Percentiles rank a stretch among this genome's conserved stretches.
Evolutionary conservation across 208 protist genomes (phyloP).

Genomic region (Kentomonas sorsogonicus): DNA sequence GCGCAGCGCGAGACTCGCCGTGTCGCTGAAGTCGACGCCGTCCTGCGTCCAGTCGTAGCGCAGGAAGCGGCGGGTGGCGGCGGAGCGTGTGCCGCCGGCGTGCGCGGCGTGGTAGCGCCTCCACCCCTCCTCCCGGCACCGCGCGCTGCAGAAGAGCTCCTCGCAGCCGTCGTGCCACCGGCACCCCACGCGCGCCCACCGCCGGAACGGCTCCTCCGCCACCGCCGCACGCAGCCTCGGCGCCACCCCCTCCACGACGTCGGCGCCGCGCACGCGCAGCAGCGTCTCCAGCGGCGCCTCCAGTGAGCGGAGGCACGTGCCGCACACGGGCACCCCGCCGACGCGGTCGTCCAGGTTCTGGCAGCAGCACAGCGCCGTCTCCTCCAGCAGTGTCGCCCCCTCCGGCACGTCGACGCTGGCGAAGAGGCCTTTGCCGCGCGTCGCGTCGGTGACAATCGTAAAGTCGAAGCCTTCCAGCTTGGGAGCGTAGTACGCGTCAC

Average conservation of each 20-base stretch:
- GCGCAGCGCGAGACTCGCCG: constrained; percentile 47
- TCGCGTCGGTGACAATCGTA: constrained; percentile 34
- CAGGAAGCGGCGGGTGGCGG: constrained; percentile 29
- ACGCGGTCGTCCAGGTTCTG: constrained; percentile 68
- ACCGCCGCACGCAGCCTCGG: no score
- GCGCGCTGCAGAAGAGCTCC: constrained; percentile 46
- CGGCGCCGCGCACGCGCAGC: constrained; percentile 28
- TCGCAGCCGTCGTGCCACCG: constrained; percentile 37
- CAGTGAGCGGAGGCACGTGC: constrained; percentile 43
- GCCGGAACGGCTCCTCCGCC: no score
- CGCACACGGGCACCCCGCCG: constrained; percentile 35
- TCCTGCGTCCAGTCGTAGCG: constrained; percentile 44
- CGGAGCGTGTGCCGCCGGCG: constrained; percentile 33
- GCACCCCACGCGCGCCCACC: no score
- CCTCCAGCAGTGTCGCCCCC: constrained; percentile 46
- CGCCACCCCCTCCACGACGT: constrained; percentile 15
- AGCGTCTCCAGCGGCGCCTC: constrained; percentile 46
- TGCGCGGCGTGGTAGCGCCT: constrained; percentile 31
- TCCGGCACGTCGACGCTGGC: constrained; percentile 20
- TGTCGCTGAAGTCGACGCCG: constrained; percentile 71
- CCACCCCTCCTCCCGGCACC: constrained; percentile 46
- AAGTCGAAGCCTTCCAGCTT: constrained; percentile 30
- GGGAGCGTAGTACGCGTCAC: constrained; percentile 31
- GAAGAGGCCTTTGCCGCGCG: constrained; percentile 71
- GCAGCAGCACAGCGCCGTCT: constrained; percentile 64